Evolutionary conservation across 75 land plant genomes (phyloP).

Genomic region (Picea sitchensis): DNA sequence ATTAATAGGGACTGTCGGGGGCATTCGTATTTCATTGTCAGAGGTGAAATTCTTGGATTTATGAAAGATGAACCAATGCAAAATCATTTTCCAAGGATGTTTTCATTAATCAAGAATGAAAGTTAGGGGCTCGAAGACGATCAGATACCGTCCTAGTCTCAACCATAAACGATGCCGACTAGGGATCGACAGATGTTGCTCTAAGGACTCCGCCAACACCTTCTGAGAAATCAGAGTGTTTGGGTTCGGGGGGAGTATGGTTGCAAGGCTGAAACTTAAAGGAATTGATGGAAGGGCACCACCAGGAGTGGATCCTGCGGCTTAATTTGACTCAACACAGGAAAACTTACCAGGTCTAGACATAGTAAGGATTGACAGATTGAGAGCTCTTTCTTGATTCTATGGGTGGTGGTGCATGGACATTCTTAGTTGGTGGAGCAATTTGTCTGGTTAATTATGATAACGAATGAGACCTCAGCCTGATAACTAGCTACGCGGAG

Average conservation of each 20-base stretch:
- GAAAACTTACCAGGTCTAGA: slow-evolving; percentile 29
- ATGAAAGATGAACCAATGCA: too few species aligned
- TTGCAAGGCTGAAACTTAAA: slow-evolving; percentile 36
- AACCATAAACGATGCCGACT: too few species aligned
- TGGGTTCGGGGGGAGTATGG: slow-evolving; percentile 34
- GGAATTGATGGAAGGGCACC: slow-evolving; percentile 34
- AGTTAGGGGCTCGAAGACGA: too few species aligned
- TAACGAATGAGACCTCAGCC: slow-evolving; percentile 67
- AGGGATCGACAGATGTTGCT: too few species aligned
- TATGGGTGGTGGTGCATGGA: slow-evolving; percentile 31
- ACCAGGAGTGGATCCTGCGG: slow-evolving; percentile 30
- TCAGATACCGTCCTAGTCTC: too few species aligned
- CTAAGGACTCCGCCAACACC: too few species aligned
- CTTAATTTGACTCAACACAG: slow-evolving; percentile 29
- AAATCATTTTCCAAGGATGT: too few species aligned
- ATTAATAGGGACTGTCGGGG: too few species aligned
- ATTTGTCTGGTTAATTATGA: slow-evolving; percentile 59
- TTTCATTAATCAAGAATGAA: too few species aligned
- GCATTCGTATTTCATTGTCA: too few species aligned
- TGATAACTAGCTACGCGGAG: slow-evolving; percentile 51
- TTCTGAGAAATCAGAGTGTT: too few species aligned
- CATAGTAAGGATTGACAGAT: slow-evolving; percentile 30
- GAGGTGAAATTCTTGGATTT: too few species aligned
- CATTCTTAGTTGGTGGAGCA: slow-evolving; percentile 34
- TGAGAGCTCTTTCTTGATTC: slow-evolving; percentile 32